These are phyloP conservation scores for Barnettozyma vustinii DNA, from an alignment of 805 yeast genomes.

Conservation along the genomic window DNA sequence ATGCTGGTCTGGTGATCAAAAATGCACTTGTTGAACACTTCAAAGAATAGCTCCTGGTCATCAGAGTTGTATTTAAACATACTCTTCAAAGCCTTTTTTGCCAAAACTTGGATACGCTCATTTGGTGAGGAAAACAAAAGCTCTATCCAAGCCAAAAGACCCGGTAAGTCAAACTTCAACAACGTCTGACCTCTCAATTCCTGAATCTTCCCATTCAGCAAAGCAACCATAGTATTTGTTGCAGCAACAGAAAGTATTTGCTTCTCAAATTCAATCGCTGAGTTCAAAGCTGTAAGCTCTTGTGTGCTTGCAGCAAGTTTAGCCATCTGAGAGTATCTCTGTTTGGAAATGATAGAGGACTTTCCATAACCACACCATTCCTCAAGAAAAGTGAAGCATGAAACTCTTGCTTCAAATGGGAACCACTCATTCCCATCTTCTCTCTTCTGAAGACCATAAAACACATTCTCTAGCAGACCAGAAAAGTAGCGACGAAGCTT, in stretches of 20 bases:
- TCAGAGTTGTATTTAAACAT: conserved; percentile 57
- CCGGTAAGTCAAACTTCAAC: conserved; percentile 65
- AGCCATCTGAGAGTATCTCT: conserved; percentile 58
- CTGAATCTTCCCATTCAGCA: conserved; percentile 71
- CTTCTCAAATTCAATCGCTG: conserved; percentile 76
- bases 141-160: conserved; percentile 76
- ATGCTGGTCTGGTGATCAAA: conserved; percentile 46
- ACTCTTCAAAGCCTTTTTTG: conserved; percentile 65
- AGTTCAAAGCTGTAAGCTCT: conserved; percentile 47
- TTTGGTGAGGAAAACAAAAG: conserved; percentile 56
- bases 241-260: conserved; percentile 65
- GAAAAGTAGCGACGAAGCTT: conserved; percentile 78
- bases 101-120: conserved; percentile 54
- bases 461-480: conserved; percentile 73
- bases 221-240: conserved; percentile 76
- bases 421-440: conserved; percentile 48
- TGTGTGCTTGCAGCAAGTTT: conserved; percentile 33
- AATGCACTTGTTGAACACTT: conserved; percentile 70
- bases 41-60: conserved; percentile 44
- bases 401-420: conserved; percentile 82
- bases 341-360: conserved; percentile 50
- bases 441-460: conserved; percentile 43
- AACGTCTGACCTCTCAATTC: conserved; percentile 43
- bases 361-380: conserved; percentile 96
- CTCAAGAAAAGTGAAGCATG: conserved; percentile 74